These are phyloP conservation scores for Talaromyces borbonicus DNA, from an alignment of 495 filamentous ascomycete genomes.

Conservation along the genomic window DNA sequence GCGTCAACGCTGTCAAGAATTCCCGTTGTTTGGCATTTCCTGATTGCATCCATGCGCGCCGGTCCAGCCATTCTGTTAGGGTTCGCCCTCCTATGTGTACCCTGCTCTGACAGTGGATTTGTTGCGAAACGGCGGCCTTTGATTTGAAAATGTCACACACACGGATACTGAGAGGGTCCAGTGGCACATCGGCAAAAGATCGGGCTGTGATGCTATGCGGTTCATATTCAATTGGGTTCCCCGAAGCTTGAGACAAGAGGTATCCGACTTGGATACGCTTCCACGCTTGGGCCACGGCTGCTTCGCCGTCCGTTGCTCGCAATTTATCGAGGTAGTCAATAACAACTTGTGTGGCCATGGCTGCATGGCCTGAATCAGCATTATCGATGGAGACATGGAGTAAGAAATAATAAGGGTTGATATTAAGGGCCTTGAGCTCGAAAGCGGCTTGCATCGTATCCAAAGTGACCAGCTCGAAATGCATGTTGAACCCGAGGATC, in stretches of 20 bases:
- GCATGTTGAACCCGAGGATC: conserved; percentile 43
- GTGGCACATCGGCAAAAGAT: conserved; percentile 14
- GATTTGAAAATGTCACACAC: not conserved
- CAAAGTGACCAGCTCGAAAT: conserved; percentile 34
- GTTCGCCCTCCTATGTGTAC: conserved; percentile 20
- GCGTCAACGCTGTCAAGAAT: conserved; percentile 16
- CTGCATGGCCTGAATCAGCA: conserved; percentile 35
- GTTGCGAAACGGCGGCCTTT: conserved; percentile 10
- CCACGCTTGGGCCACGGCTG: conserved; percentile 26
- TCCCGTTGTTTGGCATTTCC: conserved; percentile 16
- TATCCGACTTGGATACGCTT: conserved; percentile 39
- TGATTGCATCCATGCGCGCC: conserved; percentile 7
- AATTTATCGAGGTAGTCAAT: conserved; percentile 27
- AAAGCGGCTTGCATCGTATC: conserved; percentile 30
- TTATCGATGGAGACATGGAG: conserved; percentile 45
- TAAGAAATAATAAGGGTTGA: conserved; percentile 41
- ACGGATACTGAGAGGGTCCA: conserved; percentile 17
- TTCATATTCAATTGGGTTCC: conserved; percentile 4
- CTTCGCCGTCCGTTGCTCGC: conserved; percentile 13
- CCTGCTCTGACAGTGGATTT: conserved; percentile 26
- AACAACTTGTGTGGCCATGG: conserved; percentile 33
- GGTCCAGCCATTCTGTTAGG: conserved; percentile 29
- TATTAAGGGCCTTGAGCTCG: conserved; percentile 32
- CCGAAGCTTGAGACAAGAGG: conserved; percentile 17
- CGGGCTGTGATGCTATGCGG: conserved; percentile 2